These are phyloP conservation scores for Favolaschia claudopus DNA, from an alignment of 768 basidiomycete genomes.

Conservation along the genomic window DNA sequence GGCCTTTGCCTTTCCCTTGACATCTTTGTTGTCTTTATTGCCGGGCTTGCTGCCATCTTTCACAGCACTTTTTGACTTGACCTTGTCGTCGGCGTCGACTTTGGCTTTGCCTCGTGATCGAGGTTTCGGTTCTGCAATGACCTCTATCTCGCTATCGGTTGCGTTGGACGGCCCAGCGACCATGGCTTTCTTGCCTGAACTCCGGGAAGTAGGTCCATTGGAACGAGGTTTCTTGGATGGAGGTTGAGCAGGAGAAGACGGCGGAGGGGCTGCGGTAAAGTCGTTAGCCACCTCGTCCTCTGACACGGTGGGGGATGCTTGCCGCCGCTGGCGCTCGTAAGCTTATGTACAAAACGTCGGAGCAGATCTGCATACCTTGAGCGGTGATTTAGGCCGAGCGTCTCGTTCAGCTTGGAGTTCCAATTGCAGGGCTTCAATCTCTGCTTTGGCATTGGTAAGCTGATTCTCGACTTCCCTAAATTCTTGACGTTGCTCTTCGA, in stretches of 20 bases:
- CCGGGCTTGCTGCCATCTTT: constrained; percentile 27
- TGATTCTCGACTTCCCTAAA: constrained; percentile 42
- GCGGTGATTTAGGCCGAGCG: constrained; percentile 37
- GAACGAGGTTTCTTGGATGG: constrained; percentile 15
- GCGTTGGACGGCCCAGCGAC: constrained; percentile 29
- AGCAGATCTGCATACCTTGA: constrained; percentile 24
- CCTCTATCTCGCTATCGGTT: constrained; percentile 22
- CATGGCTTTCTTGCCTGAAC: too few relatives aligned
- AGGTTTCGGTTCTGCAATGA: constrained; percentile 12
- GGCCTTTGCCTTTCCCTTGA: constrained; percentile 30
- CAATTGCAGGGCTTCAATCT: constrained; percentile 52
- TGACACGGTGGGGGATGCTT: constrained; percentile 18
- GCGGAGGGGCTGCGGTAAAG: constrained; percentile 25
- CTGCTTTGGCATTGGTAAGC: constrained; percentile 48
- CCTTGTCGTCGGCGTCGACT: neutral
- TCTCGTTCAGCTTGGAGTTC: constrained; percentile 50
- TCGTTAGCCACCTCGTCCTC: constrained; percentile 32
- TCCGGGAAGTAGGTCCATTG: too few relatives aligned
- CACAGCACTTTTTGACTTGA: constrained; percentile 14
- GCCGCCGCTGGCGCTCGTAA: constrained; percentile 1
- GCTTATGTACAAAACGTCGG: neutral
- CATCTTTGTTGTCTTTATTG: constrained; percentile 25
- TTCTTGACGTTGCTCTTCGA: constrained; percentile 45
- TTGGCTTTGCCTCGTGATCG: constrained; percentile 21
- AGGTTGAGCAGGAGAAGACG: constrained; percentile 19